Evolutionary conservation across 495 filamentous ascomycete genomes (phyloP), one percentile per base, ranked within the genome.

Genomic region (Annulohypoxylon bovei): DNA sequence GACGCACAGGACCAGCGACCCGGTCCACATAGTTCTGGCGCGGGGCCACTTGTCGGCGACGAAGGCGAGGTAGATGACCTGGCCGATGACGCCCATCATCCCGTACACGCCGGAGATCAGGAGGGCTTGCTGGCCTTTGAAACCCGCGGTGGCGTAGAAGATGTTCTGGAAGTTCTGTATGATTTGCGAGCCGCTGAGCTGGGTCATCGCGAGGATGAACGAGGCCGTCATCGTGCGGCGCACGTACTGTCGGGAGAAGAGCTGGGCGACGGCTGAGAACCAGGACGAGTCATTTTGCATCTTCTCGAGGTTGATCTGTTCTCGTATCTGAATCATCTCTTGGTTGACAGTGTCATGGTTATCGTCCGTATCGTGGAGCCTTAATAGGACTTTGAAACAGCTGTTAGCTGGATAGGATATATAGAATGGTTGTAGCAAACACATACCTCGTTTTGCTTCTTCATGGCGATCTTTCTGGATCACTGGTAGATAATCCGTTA

Each of bases 121-220:
- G 22, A 50, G 46, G 11, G 25, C 46, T 27, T 50, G 22, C 8
- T 28, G 46, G 22, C 46, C 46, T 20, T 50, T 25, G 25, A 50
- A 50, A 4, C 46, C 46, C 22, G 25, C 22, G 9, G 46, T 25
- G 0, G 20, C 25, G 22, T 50, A 50, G 22, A 50, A 25, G 3
- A 53, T 28, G n/a, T 28, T 30, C 49, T 53, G 49, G 28, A 30
- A 53, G 49, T 53, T 53, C 28, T 53, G 49, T 14, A 53, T 53
- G 23, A 53, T 20, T 8, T 53, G 23, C 14, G 25, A 30, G 23
- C 49, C 49, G 28, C 25, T 16, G 12, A 53, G 49, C n/a, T 53
- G 23, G 49, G 49, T 32, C 49, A 53, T 53, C 20, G 23, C 12
- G 49, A 53, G 25, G 23, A 53, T 53, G 22, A 50, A 28, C 2